phyloP scores from a whole-genome alignment of 2,329 filamentous ascomycete species.

The Boeremia exigua region DNA sequence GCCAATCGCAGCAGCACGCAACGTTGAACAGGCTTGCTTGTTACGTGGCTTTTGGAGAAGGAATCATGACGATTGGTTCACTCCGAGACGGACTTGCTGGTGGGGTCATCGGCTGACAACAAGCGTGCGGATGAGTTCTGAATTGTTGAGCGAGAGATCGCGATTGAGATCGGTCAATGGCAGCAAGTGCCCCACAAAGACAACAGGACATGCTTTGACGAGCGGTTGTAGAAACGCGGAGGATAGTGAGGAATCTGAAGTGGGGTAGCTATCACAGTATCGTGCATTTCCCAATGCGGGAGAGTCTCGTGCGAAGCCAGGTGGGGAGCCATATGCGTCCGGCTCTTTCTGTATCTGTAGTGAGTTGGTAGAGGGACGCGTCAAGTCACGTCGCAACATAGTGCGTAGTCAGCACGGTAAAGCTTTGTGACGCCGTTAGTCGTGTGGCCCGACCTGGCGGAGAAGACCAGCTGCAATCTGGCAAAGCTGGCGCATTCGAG shows the following conservation, averaged over 20 bases:
- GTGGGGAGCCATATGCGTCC: background rate
- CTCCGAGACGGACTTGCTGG: conserved; percentile 1
- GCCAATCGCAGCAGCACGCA: conserved; percentile 2
- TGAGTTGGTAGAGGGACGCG: conserved; percentile 1
- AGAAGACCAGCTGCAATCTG: background rate
- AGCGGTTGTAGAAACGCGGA: background rate
- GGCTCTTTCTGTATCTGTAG: background rate
- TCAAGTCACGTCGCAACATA: background rate
- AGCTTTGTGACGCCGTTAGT: conserved; percentile 4
- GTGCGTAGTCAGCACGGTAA: background rate
- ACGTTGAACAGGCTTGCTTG: conserved; percentile 5
- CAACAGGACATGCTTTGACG: background rate
- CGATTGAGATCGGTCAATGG: background rate
- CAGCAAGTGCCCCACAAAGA: conserved; percentile 1
- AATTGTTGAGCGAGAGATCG: conserved; percentile 13
- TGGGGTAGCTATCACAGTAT: conserved; percentile 10
- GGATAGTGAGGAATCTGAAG: background rate
- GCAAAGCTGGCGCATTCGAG: background rate
- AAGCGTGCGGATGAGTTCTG: conserved; percentile 2
- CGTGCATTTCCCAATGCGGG: conserved; percentile 14
- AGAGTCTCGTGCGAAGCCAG: conserved; percentile 4
- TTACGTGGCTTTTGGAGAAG: conserved; percentile 1
- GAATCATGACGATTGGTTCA: conserved; percentile 9
- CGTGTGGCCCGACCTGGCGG: background rate
- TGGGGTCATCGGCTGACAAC: conserved; percentile 9